Evolutionary conservation across 768 basidiomycete genomes (phyloP).

Genomic region (Boletales sp.): DNA sequence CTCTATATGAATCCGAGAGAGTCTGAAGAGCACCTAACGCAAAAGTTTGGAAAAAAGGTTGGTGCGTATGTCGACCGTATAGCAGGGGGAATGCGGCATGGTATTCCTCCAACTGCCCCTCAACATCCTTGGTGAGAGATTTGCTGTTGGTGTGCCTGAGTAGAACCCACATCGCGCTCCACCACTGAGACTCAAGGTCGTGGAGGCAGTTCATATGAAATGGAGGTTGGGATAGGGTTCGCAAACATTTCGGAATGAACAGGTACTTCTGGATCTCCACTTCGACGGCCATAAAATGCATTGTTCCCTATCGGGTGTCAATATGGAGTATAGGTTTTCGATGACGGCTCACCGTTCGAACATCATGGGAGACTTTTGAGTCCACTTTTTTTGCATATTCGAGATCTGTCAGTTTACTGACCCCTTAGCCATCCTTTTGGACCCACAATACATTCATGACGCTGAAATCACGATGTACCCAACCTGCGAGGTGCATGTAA

Average conservation of each 20-base stretch:
- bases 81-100: no score
- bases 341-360: conserved; percentile 5
- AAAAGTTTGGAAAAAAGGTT: no score
- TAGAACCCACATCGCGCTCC: no score
- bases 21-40: no score
- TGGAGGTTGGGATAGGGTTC: no score
- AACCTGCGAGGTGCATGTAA: conserved; percentile 4
- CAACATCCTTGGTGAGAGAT: no score
- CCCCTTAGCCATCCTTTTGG: not conserved
- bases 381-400: conserved; percentile 7
- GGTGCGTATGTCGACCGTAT: no score
- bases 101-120: no score
- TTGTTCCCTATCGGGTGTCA: conserved; percentile 6
- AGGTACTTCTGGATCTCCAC: not conserved
- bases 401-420: conserved; percentile 11
- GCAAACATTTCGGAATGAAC: not conserved
- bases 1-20: no score
- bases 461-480: conserved; percentile 9
- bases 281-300: conserved; percentile 12
- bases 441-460: not conserved
- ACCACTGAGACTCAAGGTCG: conserved; percentile 14
- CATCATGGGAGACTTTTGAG: not conserved
- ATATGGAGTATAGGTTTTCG: not conserved
- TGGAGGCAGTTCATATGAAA: conserved; percentile 15
- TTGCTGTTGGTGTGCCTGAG: no score